Base-by-base conservation (phyloP, 2,329 filamentous ascomycete species). In the Botryotinia globosa region DNA sequence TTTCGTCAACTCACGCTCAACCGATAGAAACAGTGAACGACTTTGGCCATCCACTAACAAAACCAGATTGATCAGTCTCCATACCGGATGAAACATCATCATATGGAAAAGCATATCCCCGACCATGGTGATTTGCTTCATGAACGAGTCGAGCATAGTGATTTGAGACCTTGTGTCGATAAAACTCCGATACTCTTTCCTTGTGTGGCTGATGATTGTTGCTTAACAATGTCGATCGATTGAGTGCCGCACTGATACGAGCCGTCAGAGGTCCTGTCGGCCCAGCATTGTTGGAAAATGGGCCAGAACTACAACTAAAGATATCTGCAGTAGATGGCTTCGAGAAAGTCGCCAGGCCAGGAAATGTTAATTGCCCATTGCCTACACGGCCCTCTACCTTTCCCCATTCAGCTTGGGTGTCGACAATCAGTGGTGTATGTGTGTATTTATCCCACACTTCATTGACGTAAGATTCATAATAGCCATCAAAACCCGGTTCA, bases 51-150 rank as follows among this genome's bases (percentile, higher is more conserved):
- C 72, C 73, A 59, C 64, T 73, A 29, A 74, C 63, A 37, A 87
- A 87, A 5, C 90, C 90, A 34, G 87, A 88, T 81, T 91, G 89
- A 80, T 92, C 89, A 6, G 80, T 71, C 75, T 84, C 82, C 29
- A 85, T 87, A 73, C 84, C 83, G 0, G 88, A 86, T 71, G 88
- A 87, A 29, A 92, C 90, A 78, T 92, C 90, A 77, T 92, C 90
- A 76, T 91, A 92, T 0, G 90, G 85, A 78, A 91, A 92, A 0
- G 88, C 87, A 78, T 92, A 92, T 0, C 90, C 90, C 62, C 84
- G 82, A 1, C 85, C 85, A 78, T 91, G 88, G 7, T 85, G 78
- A 81, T 90, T 88, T 67, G 87, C 84, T 54, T 84, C 80, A 80
- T 92, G 90, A 3, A 92, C 84, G 56, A 91, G 83, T 14, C 87